Conservation (phyloP, 2,329 filamentous ascomycete genomes). For the Beauveria varroae region DNA sequence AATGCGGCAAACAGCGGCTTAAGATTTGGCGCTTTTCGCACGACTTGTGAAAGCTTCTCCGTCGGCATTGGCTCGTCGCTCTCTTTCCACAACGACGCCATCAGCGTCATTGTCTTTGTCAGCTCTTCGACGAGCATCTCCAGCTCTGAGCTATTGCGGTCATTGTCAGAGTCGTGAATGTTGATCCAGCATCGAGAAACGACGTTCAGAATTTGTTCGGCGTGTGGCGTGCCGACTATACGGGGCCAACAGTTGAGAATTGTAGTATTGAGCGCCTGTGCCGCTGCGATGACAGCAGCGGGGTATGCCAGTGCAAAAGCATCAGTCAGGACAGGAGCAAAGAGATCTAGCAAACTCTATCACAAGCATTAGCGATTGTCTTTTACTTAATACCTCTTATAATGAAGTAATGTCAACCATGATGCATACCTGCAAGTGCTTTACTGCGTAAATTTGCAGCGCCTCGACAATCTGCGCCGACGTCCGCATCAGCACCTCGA, state of each 20-base stretch:
- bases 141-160: not conserved
- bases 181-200: constrained; percentile 57
- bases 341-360: constrained; percentile 59
- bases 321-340: constrained; percentile 58
- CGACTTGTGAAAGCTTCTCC: not conserved
- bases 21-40: constrained; percentile 17
- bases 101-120: constrained; percentile 24
- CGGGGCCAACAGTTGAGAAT: constrained; percentile 64
- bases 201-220: constrained; percentile 55
- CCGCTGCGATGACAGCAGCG: constrained; percentile 44
- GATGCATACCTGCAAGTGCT: constrained; percentile 54
- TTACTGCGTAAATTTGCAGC: constrained; percentile 55
- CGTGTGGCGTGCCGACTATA: constrained; percentile 45
- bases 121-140: constrained; percentile 25
- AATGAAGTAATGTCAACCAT: not conserved
- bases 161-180: constrained; percentile 29
- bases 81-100: constrained; percentile 21
- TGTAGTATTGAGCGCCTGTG: constrained; percentile 46
- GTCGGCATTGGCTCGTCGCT: constrained; percentile 11
- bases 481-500: constrained; percentile 47
- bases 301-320: constrained; percentile 55
- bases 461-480: constrained; percentile 41
- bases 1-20: constrained; percentile 14
- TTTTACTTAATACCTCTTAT: not conserved
- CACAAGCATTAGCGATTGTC: constrained; percentile 2